These are phyloP conservation scores for Acanthamoeba culbertsoni DNA, from an alignment of 208 protist genomes.

Conservation along the genomic window DNA sequence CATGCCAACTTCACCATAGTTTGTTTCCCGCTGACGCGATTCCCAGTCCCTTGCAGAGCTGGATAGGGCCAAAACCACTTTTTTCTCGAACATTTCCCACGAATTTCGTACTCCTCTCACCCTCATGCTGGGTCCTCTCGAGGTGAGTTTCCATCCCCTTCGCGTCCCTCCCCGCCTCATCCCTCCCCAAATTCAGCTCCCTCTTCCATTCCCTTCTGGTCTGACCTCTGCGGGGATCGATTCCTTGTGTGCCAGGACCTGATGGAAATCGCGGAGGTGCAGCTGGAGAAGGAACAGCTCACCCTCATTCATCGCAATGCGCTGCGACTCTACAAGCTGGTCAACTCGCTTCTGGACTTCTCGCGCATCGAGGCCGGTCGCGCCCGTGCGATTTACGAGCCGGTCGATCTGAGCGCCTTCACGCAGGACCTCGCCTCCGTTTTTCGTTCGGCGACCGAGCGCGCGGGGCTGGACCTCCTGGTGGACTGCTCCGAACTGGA, in stretches of 20 bases:
- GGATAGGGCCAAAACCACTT: slow-evolving; percentile 58
- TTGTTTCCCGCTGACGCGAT: not conserved
- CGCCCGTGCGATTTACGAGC: slow-evolving; percentile 50
- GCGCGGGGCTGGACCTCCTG: not conserved
- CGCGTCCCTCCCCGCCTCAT: not conserved
- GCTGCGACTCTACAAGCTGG: slow-evolving; percentile 59
- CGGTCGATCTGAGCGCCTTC: slow-evolving; percentile 64
- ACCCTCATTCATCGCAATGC: slow-evolving; percentile 2
- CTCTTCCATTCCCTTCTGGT: not conserved
- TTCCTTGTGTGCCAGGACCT: slow-evolving; percentile 12
- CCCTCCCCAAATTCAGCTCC: not conserved
- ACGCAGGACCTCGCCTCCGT: slow-evolving; percentile 55
- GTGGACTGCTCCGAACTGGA: slow-evolving; percentile 8
- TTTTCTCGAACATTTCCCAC: slow-evolving; percentile 69
- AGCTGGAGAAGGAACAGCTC: not conserved
- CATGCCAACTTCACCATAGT: not conserved
- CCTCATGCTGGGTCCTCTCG: slow-evolving; percentile 66
- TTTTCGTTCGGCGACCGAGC: slow-evolving; percentile 34
- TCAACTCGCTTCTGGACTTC: slow-evolving; percentile 69
- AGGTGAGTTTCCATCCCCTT: not conserved
- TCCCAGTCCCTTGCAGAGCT: slow-evolving; percentile 58
- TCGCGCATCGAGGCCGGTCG: slow-evolving; percentile 66
- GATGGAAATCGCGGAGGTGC: not conserved
- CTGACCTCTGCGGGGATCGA: not conserved
- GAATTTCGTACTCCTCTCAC: slow-evolving; percentile 68